Conservation (phyloP, 2,329 filamentous ascomycete species). For the Colletotrichum sp. region DNA sequence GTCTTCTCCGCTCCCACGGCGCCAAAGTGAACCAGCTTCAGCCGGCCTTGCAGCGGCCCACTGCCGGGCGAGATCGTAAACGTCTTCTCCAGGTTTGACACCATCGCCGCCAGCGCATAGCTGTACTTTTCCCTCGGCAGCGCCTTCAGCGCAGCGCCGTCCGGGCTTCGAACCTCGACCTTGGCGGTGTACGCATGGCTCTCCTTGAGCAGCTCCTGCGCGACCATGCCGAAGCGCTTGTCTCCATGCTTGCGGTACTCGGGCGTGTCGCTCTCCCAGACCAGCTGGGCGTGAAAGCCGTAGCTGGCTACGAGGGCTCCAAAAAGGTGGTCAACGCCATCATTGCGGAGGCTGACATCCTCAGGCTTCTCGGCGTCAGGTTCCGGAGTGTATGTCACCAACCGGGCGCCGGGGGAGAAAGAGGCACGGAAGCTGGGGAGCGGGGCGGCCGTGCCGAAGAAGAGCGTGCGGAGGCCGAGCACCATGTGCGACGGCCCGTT, state of each 20-base stretch:
- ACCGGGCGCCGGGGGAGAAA: constrained; percentile 64
- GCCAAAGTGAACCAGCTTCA: constrained; percentile 79
- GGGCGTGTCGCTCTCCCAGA: constrained; percentile 88
- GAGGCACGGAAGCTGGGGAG: constrained; percentile 68
- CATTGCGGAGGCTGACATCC: constrained; percentile 31
- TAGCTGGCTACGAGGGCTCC: constrained; percentile 89
- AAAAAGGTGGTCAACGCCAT: constrained; percentile 52
- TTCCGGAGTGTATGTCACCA: constrained; percentile 42
- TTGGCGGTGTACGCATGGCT: constrained; percentile 55
- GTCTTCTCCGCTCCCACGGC: constrained; percentile 67
- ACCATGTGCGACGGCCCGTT: constrained; percentile 46
- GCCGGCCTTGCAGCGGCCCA: constrained; percentile 70
- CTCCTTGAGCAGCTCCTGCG: constrained; percentile 70
- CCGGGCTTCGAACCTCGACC: constrained; percentile 31
- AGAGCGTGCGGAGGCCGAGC: constrained; percentile 61
- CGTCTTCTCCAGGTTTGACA: constrained; percentile 80
- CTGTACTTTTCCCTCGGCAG: constrained; percentile 59
- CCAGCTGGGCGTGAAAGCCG: constrained; percentile 86
- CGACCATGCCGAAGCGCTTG: constrained; percentile 85
- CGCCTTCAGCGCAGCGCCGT: constrained; percentile 27
- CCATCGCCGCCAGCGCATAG: constrained; percentile 78
- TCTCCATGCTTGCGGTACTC: constrained; percentile 79
- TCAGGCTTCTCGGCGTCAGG: background rate
- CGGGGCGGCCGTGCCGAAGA: constrained; percentile 57
- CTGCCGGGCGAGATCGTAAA: constrained; percentile 83